Percentiles rank a stretch among this genome's conserved stretches.
Evolutionary conservation across 2,329 filamentous ascomycete species (phyloP).

Genomic region (Polytolypa hystricis): DNA sequence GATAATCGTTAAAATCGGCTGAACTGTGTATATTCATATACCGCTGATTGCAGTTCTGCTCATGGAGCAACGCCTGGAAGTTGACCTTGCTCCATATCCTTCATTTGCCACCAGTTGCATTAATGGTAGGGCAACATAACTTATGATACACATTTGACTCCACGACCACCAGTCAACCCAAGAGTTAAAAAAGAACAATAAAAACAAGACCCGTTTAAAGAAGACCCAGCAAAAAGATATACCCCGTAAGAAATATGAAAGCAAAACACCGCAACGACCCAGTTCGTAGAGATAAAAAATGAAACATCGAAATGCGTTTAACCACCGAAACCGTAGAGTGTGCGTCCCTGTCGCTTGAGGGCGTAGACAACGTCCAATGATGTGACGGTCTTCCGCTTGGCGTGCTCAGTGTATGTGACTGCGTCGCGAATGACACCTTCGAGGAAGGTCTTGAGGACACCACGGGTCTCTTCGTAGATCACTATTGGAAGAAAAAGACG

Average conservation of each 20-base stretch:
- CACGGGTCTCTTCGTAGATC: slow-evolving; percentile 77
- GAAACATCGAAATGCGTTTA: slow-evolving; percentile 40
- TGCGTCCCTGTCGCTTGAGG: slow-evolving; percentile 54
- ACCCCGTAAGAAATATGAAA: slow-evolving; percentile 4
- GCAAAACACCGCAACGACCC: slow-evolving; percentile 9
- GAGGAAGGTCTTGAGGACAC: slow-evolving; percentile 75
- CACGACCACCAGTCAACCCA: slow-evolving; percentile 7
- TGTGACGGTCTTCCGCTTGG: slow-evolving; percentile 53
- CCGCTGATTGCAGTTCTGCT: background rate
- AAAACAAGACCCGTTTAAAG: background rate
- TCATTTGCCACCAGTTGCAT: background rate
- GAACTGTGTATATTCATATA: background rate
- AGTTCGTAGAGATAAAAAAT: slow-evolving; percentile 2
- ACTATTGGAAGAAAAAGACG: slow-evolving; percentile 37
- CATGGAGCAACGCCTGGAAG: no score
- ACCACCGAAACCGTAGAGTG: slow-evolving; percentile 84
- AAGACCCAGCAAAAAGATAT: slow-evolving; percentile 8
- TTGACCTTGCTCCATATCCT: no score
- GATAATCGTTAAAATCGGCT: background rate
- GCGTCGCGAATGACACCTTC: slow-evolving; percentile 70
- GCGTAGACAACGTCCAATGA: slow-evolving; percentile 54
- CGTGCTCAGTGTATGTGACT: slow-evolving; percentile 73
- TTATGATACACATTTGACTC: background rate
- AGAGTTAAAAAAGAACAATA: slow-evolving; percentile 3
- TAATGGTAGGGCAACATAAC: background rate